These are phyloP conservation scores for Hansenula anomala DNA, from an alignment of 1,139 yeast genomes.

Conservation along the genomic window DNA sequence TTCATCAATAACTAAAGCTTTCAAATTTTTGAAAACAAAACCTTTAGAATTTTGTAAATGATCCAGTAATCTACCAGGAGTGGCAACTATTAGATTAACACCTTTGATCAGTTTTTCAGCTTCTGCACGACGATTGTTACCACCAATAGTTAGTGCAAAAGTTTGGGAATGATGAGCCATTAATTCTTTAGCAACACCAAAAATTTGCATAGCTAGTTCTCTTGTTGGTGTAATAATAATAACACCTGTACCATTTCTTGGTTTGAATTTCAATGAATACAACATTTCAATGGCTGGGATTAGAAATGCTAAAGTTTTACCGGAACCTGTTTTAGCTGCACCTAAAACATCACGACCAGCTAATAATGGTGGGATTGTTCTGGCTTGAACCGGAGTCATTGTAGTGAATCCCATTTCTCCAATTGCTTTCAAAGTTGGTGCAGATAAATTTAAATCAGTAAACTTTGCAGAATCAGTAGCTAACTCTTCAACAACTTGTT, in stretches of 20 bases:
- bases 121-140: conserved; percentile 95
- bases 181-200: conserved; percentile 92
- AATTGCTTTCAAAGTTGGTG: conserved; percentile 76
- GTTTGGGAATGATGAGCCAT: conserved; percentile 85
- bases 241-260: conserved; percentile 90
- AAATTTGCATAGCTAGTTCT: conserved; percentile 92
- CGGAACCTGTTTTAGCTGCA: conserved; percentile 98
- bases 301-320: conserved; percentile 92
- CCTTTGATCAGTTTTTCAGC: conserved; percentile 93
- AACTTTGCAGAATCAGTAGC: conserved; percentile 33
- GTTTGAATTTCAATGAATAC: conserved; percentile 84
- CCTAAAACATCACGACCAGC: conserved; percentile 96
- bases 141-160: conserved; percentile 94
- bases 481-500: conserved; percentile 11
- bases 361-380: conserved; percentile 89
- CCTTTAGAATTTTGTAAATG: conserved; percentile 95
- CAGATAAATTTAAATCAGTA: conserved; percentile 65
- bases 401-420: conserved; percentile 80
- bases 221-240: conserved; percentile 85
- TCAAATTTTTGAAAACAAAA: conserved; percentile 88
- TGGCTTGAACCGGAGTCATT: conserved; percentile 92
- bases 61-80: conserved; percentile 95
- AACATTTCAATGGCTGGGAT: conserved; percentile 92
- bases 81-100: conserved; percentile 88
- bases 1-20: conserved; percentile 92